Conservation (phyloP, 2,329 filamentous ascomycete species). For the Waltergamsia citrina region DNA sequence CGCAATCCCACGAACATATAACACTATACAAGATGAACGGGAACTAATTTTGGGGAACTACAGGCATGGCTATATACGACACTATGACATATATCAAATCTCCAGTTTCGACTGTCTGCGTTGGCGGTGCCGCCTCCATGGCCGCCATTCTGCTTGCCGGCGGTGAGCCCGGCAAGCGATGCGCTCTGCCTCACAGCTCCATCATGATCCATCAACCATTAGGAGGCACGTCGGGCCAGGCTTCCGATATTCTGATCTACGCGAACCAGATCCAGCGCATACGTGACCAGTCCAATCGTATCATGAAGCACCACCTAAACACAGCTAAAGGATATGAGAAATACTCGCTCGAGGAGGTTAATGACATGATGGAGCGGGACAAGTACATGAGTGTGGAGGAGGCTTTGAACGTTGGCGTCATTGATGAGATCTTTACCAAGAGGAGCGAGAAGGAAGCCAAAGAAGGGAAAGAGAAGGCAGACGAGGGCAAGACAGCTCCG, state of each 20-base stretch:
- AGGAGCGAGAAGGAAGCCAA: slow-evolving; percentile 33
- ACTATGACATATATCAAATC: slow-evolving; percentile 96
- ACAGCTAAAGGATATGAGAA: slow-evolving; percentile 65
- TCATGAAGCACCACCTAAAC: slow-evolving; percentile 81
- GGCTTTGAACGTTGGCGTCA: slow-evolving; percentile 80
- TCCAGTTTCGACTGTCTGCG: slow-evolving; percentile 87
- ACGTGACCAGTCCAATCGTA: slow-evolving; percentile 76
- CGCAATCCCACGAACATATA: not conserved
- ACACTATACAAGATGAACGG: not conserved
- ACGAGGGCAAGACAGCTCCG: too few relatives aligned
- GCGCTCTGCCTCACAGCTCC: slow-evolving; percentile 81
- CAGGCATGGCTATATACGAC: slow-evolving; percentile 83
- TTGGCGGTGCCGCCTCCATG: slow-evolving; percentile 94
- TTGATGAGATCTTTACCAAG: slow-evolving; percentile 77
- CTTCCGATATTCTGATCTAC: slow-evolving; percentile 86
- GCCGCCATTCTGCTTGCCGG: slow-evolving; percentile 81
- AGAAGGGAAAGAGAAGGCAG: slow-evolving; percentile 18
- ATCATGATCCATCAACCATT: slow-evolving; percentile 97
- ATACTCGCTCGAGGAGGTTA: slow-evolving; percentile 72
- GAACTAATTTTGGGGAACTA: too few relatives aligned
- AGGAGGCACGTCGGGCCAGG: slow-evolving; percentile 58
- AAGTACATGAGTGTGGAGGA: slow-evolving; percentile 87
- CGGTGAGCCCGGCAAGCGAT: slow-evolving; percentile 76
- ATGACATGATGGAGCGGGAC: slow-evolving; percentile 93
- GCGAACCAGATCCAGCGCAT: slow-evolving; percentile 92